Evolutionary conservation across 768 basidiomycete species (phyloP), one percentile per base, ranked within the genome.

Genomic region (Porpolomopsis calyptriformis): DNA sequence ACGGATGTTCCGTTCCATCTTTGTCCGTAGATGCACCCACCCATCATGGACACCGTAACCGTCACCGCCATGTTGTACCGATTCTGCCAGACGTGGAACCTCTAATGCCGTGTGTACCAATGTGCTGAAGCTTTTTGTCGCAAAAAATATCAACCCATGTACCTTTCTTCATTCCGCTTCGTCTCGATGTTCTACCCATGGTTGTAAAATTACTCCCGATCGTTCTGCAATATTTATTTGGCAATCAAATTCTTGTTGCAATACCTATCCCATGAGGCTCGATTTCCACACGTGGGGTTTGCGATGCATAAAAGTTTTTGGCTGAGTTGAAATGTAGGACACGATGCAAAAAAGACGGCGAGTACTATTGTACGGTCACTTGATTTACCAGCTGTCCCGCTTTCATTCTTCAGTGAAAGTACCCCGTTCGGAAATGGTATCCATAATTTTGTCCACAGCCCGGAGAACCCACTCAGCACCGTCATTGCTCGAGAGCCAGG

Each of bases 381-480:
- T 48, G 67, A 69, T 65, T 60, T 12, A 44, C 22, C n/a, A n/a
- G 26, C 19, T 20, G 56, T 72, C 70, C 83, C 62, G 86, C 69
- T 69, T 79, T 87, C 61, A 69, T 73, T 61, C n/a, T 72, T 78
- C 52, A 64, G 64, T 56, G 64, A 60, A 53, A 60, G 67, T 24
- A 25, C 14, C 45, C 56, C 61, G 67, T 54, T 63, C 70, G 60
- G 71, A 64, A 58, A 70, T 72, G 54, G 87, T 77, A 62, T 87
- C 85, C 52, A 83, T 69, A 63, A 91, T 76, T 55, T 79, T 71
- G 67, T 93, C 90, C 44, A 89, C 78, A 40, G 77, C 83, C 57
- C 82, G 79, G 56, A 92, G 69, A 42, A 92, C 80, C 90, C 90
- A 93, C 65, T 85, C 84, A 16, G 85, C 76, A 26, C 90, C 90